Base-by-base conservation (phyloP, 192 early-diverging fungal species). In the Rhizoclosmatium sp. region DNA sequence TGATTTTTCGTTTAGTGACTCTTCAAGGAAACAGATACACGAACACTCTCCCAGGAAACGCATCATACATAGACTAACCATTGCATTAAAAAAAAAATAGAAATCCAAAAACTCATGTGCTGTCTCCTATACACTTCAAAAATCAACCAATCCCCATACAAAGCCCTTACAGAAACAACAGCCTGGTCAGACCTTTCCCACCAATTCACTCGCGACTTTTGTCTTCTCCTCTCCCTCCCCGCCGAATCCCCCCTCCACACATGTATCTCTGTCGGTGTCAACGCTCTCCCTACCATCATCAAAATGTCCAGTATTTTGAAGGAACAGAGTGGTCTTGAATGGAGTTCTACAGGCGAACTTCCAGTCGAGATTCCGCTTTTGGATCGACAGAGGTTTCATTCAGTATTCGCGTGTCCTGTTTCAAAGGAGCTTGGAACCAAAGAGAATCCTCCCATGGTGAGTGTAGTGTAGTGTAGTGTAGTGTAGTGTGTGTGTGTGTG, bases 401-500 rank as follows among this genome's bases (percentile, higher is more conserved):
- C 94, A 56, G 91, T 98, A 4, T 99, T 99, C 87, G 92, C 93
- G 1, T 99, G 98, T 82, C 98, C 98, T 3, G 98, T 99, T 1
- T 92, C 91, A 44, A 98, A 98, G 83, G 98, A 99, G 80, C 94
- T 95, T 81, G 94, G 94, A 1, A 92, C 94, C 3, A 89, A 92
- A 23, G 88, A 91, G n/a, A 99, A 99, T 72, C 97, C 97, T 59
- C 98, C 98, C 0, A 99, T 98, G 95, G 75, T 76, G 39, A 54
- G 47, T 71, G n/a, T 16, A 16, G 3, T 69, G 31, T 31, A 31
- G 31, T 31, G 31, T 31, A 31, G 31, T 31, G n/a, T 3, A 2
- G 31, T 31, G 31, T 31, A n/a, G 31, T 31, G 31, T 31, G 31
- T 31, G 31, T 31, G 31, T 31, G 31, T 54, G 51, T 54, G 16